Evolutionary conservation across 345 rosid genomes (phyloP), one percentile per base, ranked within the genome.

Genomic region (Arabis alpina): DNA sequence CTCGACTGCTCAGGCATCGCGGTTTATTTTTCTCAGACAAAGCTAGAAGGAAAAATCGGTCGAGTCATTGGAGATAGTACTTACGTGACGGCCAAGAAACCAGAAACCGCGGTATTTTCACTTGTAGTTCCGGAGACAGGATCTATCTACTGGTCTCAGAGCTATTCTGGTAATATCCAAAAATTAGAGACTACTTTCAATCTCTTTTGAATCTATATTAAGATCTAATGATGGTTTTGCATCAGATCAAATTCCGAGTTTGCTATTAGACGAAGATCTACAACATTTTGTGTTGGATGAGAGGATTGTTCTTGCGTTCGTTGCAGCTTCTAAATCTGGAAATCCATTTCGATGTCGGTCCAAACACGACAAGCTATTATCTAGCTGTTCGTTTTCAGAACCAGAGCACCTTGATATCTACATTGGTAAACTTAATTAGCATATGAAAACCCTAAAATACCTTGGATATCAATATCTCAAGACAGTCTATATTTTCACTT

Each of bases 1-100:
- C 81, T 80, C 25, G 94, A 91, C 72, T 91, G 97, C 61, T 89
- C 97, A 2, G 95, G 97, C 58, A 68, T 79, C 54, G 93, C 83
- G 48, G 71, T 89, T 24, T 91, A 87, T 58, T 50, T 87, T 63
- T 85, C 90, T 59, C 91, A 75, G 80, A 83, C 97, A 25, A 76
- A 82, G 75, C 77, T 87, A 83, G 81, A 84, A 61, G 88, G 84
- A 52, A 86, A 83, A 68, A 58, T 76, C 39, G 75, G 74, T 69
- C 85, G 30, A 5, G 61, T 67, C 15, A 62, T 72, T 14, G 83
- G 78, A 6, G 82, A 81, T 14, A 61, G 68, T 53, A 77, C 80
- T 54, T 81, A 75, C 45, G 70, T 87, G 56, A 82, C 96, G 1
- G 81, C 96, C 42, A 79, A 81, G 85, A 84, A 76, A 69, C 90